Conservation (phyloP, 352 stramenopile species). For the Phytopythium boreale region DNA sequence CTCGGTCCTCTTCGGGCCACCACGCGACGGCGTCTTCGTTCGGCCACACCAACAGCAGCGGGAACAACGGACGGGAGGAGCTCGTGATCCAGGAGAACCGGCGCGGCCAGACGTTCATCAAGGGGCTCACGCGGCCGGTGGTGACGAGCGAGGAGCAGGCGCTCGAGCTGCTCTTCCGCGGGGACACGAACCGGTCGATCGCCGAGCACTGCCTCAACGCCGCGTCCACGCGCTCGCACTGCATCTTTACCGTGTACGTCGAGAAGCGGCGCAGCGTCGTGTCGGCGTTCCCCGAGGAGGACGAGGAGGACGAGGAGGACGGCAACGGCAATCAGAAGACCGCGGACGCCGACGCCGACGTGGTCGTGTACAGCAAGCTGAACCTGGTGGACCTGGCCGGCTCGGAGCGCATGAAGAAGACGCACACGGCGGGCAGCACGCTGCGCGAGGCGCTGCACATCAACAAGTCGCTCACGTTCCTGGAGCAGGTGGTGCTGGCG, state of each 20-base stretch:
- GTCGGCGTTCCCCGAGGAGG: slow-evolving; percentile 12
- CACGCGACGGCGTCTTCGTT: slow-evolving; percentile 12
- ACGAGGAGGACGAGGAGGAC: slow-evolving; percentile 14
- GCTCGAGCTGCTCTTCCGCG: slow-evolving; percentile 75
- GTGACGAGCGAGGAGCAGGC: slow-evolving; percentile 70
- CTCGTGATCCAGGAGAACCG: slow-evolving; percentile 60
- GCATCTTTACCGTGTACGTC: slow-evolving; percentile 79
- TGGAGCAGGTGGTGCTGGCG: slow-evolving; percentile 89
- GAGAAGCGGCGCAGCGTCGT: slow-evolving; percentile 36
- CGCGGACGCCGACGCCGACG: slow-evolving; percentile 2
- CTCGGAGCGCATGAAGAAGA: slow-evolving; percentile 92
- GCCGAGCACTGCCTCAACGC: slow-evolving; percentile 81
- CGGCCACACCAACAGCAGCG: slow-evolving; percentile 7
- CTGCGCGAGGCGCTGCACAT: slow-evolving; percentile 50
- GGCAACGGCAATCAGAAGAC: not conserved
- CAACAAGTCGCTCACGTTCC: slow-evolving; percentile 70
- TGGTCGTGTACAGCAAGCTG: slow-evolving; percentile 82
- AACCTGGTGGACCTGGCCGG: slow-evolving; percentile 91
- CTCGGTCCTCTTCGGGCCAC: not conserved
- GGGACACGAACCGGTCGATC: slow-evolving; percentile 74
- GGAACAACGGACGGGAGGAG: slow-evolving; percentile 17
- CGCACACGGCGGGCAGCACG: slow-evolving; percentile 31
- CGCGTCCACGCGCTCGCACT: slow-evolving; percentile 73
- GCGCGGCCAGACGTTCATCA: slow-evolving; percentile 66
- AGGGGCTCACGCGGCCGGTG: slow-evolving; percentile 45